Evolutionary conservation across 768 basidiomycete species (phyloP).

Genomic region (Tulasnella sp.): DNA sequence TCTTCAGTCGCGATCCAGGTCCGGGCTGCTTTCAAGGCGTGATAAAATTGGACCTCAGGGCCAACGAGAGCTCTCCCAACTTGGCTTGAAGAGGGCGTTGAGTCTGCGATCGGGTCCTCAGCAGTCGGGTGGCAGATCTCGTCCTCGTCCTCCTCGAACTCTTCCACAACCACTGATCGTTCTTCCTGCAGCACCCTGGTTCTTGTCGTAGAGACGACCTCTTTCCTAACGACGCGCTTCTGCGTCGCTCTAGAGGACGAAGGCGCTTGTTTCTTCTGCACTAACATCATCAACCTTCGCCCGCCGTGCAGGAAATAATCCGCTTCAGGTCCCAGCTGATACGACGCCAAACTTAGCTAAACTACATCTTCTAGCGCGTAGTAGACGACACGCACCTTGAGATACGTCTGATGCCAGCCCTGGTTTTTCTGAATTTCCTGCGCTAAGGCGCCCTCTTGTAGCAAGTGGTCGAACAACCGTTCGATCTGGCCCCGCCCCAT

Average conservation of each 20-base stretch:
- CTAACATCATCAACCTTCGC: slow-evolving; percentile 18
- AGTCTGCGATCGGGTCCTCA: background rate
- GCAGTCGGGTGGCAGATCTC: background rate
- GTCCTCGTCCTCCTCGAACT: background rate
- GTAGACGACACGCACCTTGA: slow-evolving; percentile 38
- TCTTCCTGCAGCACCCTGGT: slow-evolving; percentile 17
- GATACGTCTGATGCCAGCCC: slow-evolving; percentile 48
- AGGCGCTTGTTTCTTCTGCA: slow-evolving; percentile 12
- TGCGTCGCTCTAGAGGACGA: background rate
- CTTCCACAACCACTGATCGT: slow-evolving; percentile 16
- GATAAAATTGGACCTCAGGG: slow-evolving; percentile 19
- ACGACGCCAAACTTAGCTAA: background rate
- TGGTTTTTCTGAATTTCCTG: slow-evolving; percentile 41
- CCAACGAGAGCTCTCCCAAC: background rate
- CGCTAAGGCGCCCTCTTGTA: slow-evolving; percentile 44
- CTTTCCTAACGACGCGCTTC: slow-evolving; percentile 5
- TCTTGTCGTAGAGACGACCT: slow-evolving; percentile 18
- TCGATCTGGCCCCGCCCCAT: slow-evolving; percentile 51
- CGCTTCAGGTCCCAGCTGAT: slow-evolving; percentile 22
- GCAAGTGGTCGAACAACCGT: slow-evolving; percentile 52
- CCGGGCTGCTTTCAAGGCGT: slow-evolving; percentile 8
- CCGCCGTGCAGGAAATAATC: slow-evolving; percentile 20
- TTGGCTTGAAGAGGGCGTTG: background rate
- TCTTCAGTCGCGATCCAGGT: slow-evolving; percentile 17
- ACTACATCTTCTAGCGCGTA: background rate